Evolutionary conservation across 2,329 filamentous ascomycete species (phyloP).

Genomic region (Scopulariopsis brevicaulis): DNA sequence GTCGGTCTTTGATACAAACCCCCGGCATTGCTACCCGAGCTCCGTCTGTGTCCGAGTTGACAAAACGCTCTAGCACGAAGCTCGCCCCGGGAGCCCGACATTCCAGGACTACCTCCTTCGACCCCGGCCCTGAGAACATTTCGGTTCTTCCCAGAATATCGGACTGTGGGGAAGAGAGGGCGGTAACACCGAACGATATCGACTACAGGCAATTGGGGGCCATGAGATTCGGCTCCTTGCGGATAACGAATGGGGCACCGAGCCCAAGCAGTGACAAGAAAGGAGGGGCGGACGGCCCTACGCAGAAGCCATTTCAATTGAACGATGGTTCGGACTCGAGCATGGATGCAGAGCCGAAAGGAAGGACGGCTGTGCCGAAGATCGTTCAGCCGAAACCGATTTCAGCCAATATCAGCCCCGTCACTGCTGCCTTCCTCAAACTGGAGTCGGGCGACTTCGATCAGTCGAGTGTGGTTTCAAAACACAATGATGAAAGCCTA

Average conservation of each 20-base stretch:
- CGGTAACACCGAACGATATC: conserved; percentile 32
- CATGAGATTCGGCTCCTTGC: conserved; percentile 50
- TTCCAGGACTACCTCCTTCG: conserved; percentile 26
- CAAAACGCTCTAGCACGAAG: conserved; percentile 13
- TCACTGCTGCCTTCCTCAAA: conserved; percentile 5
- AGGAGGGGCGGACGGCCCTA: neutral
- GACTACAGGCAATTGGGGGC: conserved; percentile 50
- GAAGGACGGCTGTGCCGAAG: neutral
- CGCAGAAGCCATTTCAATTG: neutral
- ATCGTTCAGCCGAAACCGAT: neutral
- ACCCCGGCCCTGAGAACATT: conserved; percentile 19
- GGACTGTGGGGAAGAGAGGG: conserved; percentile 12
- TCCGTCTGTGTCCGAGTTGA: neutral
- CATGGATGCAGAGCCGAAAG: neutral
- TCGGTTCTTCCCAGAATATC: conserved; percentile 18
- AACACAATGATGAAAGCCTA: neutral
- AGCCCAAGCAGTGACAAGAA: conserved; percentile 24
- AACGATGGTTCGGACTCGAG: conserved; percentile 1
- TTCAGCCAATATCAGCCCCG: neutral
- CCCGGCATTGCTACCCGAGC: conserved; percentile 37
- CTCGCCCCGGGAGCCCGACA: conserved; percentile 24
- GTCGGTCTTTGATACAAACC: conserved; percentile 34
- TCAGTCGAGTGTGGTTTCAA: neutral
- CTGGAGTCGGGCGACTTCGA: neutral
- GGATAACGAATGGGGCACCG: conserved; percentile 50